Base-by-base conservation (phyloP, 164 flowering plant species). In the Piper betle region DNA sequence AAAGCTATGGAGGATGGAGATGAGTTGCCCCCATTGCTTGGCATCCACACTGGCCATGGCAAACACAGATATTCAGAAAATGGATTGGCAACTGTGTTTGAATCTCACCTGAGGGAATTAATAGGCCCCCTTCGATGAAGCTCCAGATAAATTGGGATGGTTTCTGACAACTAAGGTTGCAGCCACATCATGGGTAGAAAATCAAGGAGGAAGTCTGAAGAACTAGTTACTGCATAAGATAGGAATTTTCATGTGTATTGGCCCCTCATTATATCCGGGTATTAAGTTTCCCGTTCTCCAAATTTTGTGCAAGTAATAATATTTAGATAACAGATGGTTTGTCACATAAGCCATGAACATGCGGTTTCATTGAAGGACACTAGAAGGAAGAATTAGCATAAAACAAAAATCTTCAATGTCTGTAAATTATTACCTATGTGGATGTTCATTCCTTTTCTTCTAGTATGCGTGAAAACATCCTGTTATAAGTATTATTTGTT, bases 41-140 rank as follows among this genome's bases (percentile, higher is more conserved):
- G 94, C 41, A 89, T 89, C 64, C 80, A 86, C 64, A 86, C 97
- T 15, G 98, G 98, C 39, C 91, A 86, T 68, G 97, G 97, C 33
- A 92, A 83, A 62, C 90, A 87, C 72, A 87, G 76, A 66, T 84
- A 75, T 62, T 77, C 91, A 1, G 91, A 80, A 33, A 84, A 83
- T 68, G 86, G 86, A 9, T 62, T 92, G 55, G 94, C 91, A 1
- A 70, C 77, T 63, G 83, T 74, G 4, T 77, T 92, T 57, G 88
- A 77, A 69, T 76, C 88, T 11, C 91, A 82, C 73, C 67, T 89
- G 77, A 82, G 73, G 79, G 91, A 87, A 60, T 68, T 92, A 43
- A 73, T n/a, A 84, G 74, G 84, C 97, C 37, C 98, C 98, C 10
- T 92, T 92, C 70, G 94, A 84, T 68, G 96, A 86, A 68, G 83